Conservation (phyloP, 768 basidiomycete species). For the Boletus coccyginus region DNA sequence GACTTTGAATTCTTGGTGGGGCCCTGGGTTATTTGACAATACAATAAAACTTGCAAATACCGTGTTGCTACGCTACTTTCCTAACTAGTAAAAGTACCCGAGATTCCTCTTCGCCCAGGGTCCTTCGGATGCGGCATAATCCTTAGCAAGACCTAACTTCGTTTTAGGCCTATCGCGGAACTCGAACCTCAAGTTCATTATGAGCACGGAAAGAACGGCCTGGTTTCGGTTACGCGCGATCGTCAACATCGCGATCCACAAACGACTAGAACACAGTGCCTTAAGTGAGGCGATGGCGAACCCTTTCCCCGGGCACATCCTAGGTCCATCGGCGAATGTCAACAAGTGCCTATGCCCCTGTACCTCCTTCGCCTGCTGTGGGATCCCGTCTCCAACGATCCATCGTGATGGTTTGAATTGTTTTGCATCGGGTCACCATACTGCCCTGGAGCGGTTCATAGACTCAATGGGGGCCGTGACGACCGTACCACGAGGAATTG, state of each 20-base stretch:
- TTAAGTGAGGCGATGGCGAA: conserved; percentile 30
- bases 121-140: conserved; percentile 37
- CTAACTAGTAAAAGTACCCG: conserved; percentile 10
- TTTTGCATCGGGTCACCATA: conserved; percentile 62
- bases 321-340: conserved; percentile 23
- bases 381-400: conserved; percentile 38
- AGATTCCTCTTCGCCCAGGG: conserved; percentile 17
- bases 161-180: conserved; percentile 39
- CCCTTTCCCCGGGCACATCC: conserved; percentile 13
- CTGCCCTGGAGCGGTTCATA: conserved; percentile 47
- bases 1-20: too few species aligned
- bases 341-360: conserved; percentile 29
- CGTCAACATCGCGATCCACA: too few species aligned
- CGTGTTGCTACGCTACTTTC: not conserved
- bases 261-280: conserved; percentile 6
- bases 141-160: conserved; percentile 8
- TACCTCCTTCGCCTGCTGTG: conserved; percentile 32
- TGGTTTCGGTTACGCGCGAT: not conserved
- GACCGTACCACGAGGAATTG: conserved; percentile 45
- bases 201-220: conserved; percentile 24
- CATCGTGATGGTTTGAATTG: conserved; percentile 64
- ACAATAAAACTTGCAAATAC: not conserved
- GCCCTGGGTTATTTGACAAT: too few species aligned
- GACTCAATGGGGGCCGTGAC: conserved; percentile 43
- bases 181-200: conserved; percentile 35